Base-by-base conservation (phyloP, 768 basidiomycete genomes). In the Agrocybe pediades region DNA sequence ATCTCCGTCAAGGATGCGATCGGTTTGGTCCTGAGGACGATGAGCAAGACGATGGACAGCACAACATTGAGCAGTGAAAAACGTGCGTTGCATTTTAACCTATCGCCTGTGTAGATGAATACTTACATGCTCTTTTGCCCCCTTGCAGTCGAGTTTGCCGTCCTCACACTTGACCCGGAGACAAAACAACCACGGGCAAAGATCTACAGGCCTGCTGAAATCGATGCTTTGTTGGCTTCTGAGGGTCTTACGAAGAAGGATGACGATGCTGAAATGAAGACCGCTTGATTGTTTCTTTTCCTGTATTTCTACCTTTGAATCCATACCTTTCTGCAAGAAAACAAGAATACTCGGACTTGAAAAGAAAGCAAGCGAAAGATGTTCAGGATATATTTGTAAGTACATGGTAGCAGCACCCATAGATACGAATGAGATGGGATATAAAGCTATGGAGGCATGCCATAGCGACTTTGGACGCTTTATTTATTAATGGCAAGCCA, bases 31-130 rank as follows among this genome's bases (percentile, higher is more conserved):
- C 78, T 98, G 60, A 88, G 86, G 73, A 90, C 93, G 49, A 95
- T 99, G 94, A 95, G 94, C 79, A 98, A 98, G 83, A 98, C 96
- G 50, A 98, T 99, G 96, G 97, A 99, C 66, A 95, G 92, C 58
- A 98, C 96, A 25, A 98, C 93, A 41, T 71, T 99, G 57, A 90
- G 92, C 26, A 95, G 92, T 65, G 97, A 99, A 75, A 98, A 98
- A 71, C 76, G 97, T 97, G 62, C 66, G 94, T 72, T 5, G 5
- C 55, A 43, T 21, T 23, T 11, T 9, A 41, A 40, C 0, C 26
- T 16, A 13, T 29, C 11, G 4, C n/a, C 30, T 30, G 19, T 21
- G 3, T 8, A 33, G 24, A 26, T 46, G 16, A 6, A 23, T 46
- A n/a, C 8, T 13, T 24, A 21, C 17, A 6, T 48, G 13, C 16